Evolutionary conservation across 495 filamentous ascomycete genomes (phyloP), one percentile per base, ranked within the genome.

Genomic region (Immersiella caudata): DNA sequence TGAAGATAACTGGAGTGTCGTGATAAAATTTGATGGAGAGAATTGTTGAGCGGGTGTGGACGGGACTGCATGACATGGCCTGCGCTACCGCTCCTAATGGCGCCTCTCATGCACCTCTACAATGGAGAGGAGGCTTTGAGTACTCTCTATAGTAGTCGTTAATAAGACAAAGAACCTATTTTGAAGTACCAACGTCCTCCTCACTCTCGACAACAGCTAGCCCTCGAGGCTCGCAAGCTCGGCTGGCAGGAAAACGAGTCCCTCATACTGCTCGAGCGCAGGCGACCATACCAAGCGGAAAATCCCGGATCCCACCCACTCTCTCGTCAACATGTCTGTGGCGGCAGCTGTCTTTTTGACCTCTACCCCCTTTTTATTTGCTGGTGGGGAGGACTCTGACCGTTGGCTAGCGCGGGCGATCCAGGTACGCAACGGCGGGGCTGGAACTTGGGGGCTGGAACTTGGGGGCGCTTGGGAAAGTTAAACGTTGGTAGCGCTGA

Each of bases 271-370:
- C 8, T 33, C 40, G 6, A 18, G 2, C 68, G 77, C 75, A 78
- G 82, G 79, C 80, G 79, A 80, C 80, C 81, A 82, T 75, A 81
- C 62, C 73, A 71, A 72, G 29, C 72, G 68, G 80, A 82, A 66
- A 76, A 78, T 70, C 76, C 79, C 79, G 79, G 75, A 80, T 80
- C 80, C 81, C 80, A 80, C 82, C 79, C 79, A 81, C 76, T 83
- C 81, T 80, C 73, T 79, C 80, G 72, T 81, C 78, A 75, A 75
- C 73, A 79, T 79, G 73, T 74, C 59, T 66, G 60, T 68, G 57
- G 67, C 33, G 36, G 67, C 67, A 50, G 60, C 69, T 58, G 64
- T 64, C 2, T 46, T 46, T 46, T 46, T 46, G 40, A 2, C 40
- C 40, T 2, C 16, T 2, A 14, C 40, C 40, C 16, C 40, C 14